Evolutionary conservation across 345 rosid species (phyloP), one percentile per base, ranked within the genome.

Genomic region (Physaria fendleri): DNA sequence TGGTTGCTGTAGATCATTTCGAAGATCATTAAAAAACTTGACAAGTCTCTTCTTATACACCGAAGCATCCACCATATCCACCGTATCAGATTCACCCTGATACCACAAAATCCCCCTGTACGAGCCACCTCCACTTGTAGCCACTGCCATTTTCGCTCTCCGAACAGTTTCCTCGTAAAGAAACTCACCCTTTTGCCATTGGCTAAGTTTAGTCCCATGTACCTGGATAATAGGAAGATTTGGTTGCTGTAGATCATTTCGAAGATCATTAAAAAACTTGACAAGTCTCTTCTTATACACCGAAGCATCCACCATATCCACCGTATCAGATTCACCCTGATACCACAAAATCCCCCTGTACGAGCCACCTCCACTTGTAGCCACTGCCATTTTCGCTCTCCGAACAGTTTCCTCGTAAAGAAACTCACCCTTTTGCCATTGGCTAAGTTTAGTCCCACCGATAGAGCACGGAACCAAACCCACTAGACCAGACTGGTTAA

Each of bases 401-500:
- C 51, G 55, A 43, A 88, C 77, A 70, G 74, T 58, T 13, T 59
- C 84, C 50, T 78, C 74, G 25, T 92, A 92, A 49, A 85, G 47
- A 41, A 28, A 39, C 24, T 63, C 29, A 23, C 95, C 95, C 44
- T 84, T 83, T 68, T 64, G 74, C 93, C 98, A 92, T 53, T 84
- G 63, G 16, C 71, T 84, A 24, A 92, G 80, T 44, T 69, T 77
- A 10, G 83, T 92, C 66, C 93, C 93, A 7, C 98, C 98, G 1
- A 80, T 61, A 8, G 96, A 94, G 46, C 96, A 92, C 2, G 89
- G 96, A 54, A 92, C 95, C 71, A 92, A 53, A 4, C 93, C 96
- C 32, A 85, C 62, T 41, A 32, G 11, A 13, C 82, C 84, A 8
- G 62, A 68, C 2, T 37, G 48, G 21, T 63, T 51, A 68, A 80